Evolutionary conservation across 2,329 filamentous ascomycete genomes (phyloP).

Genomic region (Pseudomassariella vexata): DNA sequence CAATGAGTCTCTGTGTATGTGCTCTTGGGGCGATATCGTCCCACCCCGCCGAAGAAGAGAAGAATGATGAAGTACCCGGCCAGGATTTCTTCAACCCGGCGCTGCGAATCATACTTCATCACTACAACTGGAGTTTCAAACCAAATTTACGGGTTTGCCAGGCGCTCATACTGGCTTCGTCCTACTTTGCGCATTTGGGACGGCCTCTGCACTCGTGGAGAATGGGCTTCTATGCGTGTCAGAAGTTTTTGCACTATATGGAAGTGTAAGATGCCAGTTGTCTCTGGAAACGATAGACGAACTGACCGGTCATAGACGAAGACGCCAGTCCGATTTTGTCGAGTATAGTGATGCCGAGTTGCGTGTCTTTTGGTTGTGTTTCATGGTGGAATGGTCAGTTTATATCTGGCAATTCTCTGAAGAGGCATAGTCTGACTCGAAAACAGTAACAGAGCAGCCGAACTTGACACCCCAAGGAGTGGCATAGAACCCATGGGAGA

Average conservation of each 20-base stretch:
- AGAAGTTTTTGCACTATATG: conserved; percentile 22
- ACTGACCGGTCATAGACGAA: conserved; percentile 13
- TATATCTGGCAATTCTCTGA: no score
- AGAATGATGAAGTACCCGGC: conserved; percentile 21
- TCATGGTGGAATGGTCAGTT: conserved; percentile 63
- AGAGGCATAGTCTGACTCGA: no score
- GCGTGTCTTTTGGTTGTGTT: conserved; percentile 65
- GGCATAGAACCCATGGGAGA: conserved; percentile 31
- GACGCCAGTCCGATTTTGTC: conserved; percentile 11
- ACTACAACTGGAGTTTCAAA: conserved; percentile 26
- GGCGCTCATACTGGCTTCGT: conserved; percentile 29
- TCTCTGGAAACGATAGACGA: no score
- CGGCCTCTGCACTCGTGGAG: conserved; percentile 30
- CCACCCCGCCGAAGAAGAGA: conserved; percentile 9
- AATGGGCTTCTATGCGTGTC: conserved; percentile 26
- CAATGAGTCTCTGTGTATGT: conserved; percentile 30
- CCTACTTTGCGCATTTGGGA: conserved; percentile 29
- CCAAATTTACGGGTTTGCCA: conserved; percentile 24
- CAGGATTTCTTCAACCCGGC: conserved; percentile 28
- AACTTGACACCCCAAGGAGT: conserved; percentile 40
- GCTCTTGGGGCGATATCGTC: conserved; percentile 25
- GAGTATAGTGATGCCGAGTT: conserved; percentile 39
- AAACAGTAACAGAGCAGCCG: conserved; percentile 61
- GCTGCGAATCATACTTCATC: conserved; percentile 26
- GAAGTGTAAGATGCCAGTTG: conserved; percentile 19